These are phyloP conservation scores for Annulohypoxylon moriforme DNA, from an alignment of 495 filamentous ascomycete genomes.

Conservation along the genomic window DNA sequence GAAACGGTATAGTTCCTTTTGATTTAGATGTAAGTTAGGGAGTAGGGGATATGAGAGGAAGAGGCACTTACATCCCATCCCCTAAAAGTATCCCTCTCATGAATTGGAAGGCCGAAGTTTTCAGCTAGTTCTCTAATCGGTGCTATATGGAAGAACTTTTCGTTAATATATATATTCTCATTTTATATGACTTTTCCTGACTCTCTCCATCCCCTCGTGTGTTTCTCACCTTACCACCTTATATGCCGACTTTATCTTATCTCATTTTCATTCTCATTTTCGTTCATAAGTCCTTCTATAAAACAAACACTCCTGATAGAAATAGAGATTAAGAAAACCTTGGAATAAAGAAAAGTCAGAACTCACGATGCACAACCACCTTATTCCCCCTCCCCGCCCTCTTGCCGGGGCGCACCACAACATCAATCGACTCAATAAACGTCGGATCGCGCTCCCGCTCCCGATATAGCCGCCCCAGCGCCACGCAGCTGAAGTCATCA, in stretches of 20 bases:
- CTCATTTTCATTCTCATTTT: constrained; percentile 3
- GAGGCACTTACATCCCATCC: constrained; percentile 74
- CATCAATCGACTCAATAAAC: constrained; percentile 84
- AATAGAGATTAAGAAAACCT: neutral
- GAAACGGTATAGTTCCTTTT: too few relatives aligned
- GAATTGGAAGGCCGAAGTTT: constrained; percentile 70
- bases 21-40: too few relatives aligned
- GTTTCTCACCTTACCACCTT: too few relatives aligned
- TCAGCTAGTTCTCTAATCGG: constrained; percentile 77
- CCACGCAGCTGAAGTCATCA: constrained; percentile 87
- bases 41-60: neutral
- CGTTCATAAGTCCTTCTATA: neutral
- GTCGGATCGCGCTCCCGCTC: constrained; percentile 65
- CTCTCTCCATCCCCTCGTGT: too few relatives aligned
- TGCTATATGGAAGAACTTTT: constrained; percentile 58
- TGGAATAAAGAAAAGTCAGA: neutral
- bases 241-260: too few relatives aligned
- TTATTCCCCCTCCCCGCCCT: constrained; percentile 78
- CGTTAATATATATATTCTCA: constrained; percentile 7
- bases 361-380: constrained; percentile 72
- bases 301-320: too few relatives aligned
- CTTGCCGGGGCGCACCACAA: constrained; percentile 84
- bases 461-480: constrained; percentile 74
- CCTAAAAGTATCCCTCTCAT: constrained; percentile 81
- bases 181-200: neutral